These are phyloP conservation scores for Skeletonema potamos DNA, from an alignment of 108 stramenopile species.

Conservation along the genomic window DNA sequence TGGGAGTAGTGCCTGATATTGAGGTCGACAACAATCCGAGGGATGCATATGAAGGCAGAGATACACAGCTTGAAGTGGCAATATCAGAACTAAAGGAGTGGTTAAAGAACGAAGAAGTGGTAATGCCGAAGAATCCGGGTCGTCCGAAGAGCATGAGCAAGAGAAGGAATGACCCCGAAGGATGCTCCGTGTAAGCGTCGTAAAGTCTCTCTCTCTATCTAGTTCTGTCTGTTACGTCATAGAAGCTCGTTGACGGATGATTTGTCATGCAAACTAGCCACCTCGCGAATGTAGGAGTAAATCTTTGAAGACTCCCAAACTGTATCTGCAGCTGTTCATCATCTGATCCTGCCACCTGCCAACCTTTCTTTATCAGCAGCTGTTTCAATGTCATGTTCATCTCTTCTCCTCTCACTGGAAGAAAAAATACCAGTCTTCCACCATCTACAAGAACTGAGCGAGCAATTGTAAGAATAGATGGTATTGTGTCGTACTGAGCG, in stretches of 20 bases:
- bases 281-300: slow-evolving; percentile 26
- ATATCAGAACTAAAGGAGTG: slow-evolving; percentile 60
- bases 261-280: slow-evolving; percentile 27
- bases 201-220: neutral
- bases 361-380: slow-evolving; percentile 11
- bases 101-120: slow-evolving; percentile 61
- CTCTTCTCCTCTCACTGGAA: slow-evolving; percentile 27
- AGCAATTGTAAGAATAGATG: slow-evolving; percentile 21
- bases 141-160: slow-evolving; percentile 31
- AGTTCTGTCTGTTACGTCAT: neutral
- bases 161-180: neutral
- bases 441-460: slow-evolving; percentile 15
- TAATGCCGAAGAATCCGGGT: slow-evolving; percentile 38
- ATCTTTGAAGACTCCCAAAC: slow-evolving; percentile 5
- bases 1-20: slow-evolving; percentile 72
- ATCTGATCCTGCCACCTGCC: neutral
- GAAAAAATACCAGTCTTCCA: slow-evolving; percentile 38
- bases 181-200: neutral
- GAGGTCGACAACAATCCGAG: slow-evolving; percentile 79
- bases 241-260: neutral
- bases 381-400: slow-evolving; percentile 12
- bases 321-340: slow-evolving; percentile 1
- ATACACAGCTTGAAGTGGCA: slow-evolving; percentile 61
- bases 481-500: slow-evolving; percentile 2
- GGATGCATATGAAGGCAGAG: slow-evolving; percentile 51